Conservation (phyloP, 148 eudicot species). For the Cornus suecica region DNA sequence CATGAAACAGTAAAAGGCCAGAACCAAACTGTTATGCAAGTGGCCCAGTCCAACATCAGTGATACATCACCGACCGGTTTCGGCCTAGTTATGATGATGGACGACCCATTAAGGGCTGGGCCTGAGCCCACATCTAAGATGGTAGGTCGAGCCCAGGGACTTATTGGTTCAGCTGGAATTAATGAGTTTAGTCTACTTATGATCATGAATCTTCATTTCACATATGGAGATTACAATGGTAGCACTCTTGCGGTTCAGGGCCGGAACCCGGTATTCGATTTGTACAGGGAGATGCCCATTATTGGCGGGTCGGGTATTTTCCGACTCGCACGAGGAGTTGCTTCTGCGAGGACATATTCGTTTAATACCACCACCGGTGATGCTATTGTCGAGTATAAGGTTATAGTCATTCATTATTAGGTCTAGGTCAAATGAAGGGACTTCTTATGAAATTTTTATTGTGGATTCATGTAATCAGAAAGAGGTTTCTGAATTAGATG, state of each 20-base stretch:
- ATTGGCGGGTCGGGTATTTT: constrained; percentile 54
- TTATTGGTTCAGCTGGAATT: constrained; percentile 13
- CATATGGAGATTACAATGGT: constrained; percentile 37
- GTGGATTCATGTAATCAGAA: too few species aligned
- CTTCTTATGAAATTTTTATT: too few species aligned
- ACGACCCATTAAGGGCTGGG: constrained; percentile 17
- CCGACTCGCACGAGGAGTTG: constrained; percentile 43
- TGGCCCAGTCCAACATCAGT: constrained; percentile 10
- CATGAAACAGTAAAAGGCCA: constrained; percentile 3
- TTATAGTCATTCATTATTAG: constrained; percentile 29
- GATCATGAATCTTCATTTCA: constrained; percentile 24
- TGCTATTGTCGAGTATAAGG: constrained; percentile 36
- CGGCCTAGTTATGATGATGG: constrained; percentile 10
- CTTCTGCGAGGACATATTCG: constrained; percentile 13
- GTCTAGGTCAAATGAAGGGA: too few species aligned
- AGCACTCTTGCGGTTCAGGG: constrained; percentile 35
- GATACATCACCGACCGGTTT: not conserved
- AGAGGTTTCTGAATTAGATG: too few species aligned
- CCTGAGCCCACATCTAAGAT: constrained; percentile 11
- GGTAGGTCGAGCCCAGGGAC: constrained; percentile 25
- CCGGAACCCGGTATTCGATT: constrained; percentile 23
- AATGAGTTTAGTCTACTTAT: constrained; percentile 16
- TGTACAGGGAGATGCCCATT: constrained; percentile 35
- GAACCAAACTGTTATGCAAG: constrained; percentile 4
- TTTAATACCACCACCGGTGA: constrained; percentile 14